Evolutionary conservation across 495 filamentous ascomycete genomes (phyloP).

Genomic region (Tuber melanosporum): DNA sequence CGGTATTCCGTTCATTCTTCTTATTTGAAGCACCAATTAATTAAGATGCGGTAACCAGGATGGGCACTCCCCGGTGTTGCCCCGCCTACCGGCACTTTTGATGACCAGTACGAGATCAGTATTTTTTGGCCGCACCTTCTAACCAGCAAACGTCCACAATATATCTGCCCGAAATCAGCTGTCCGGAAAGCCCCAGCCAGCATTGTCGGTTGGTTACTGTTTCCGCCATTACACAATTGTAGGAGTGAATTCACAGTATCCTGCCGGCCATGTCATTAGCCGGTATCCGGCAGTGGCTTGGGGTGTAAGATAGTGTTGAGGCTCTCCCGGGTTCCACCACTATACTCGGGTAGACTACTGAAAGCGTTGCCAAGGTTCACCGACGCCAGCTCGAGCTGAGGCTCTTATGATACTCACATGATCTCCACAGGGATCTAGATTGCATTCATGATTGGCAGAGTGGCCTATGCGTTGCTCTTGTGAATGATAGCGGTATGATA

Average conservation of each 20-base stretch:
- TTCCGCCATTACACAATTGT: not conserved
- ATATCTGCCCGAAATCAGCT: not conserved
- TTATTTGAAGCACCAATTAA: not conserved
- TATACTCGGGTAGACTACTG: no score
- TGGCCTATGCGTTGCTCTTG: not conserved
- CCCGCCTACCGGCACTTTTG: no score
- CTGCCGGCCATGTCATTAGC: not conserved
- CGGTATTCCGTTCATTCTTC: not conserved
- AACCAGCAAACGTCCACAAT: not conserved
- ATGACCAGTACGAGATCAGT: not conserved
- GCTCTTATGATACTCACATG: not conserved
- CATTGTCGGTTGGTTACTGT: not conserved
- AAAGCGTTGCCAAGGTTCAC: not conserved
- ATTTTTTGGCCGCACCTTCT: not conserved
- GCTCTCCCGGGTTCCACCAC: not conserved
- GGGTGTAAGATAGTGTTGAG: not conserved
- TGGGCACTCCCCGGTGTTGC: not conserved
- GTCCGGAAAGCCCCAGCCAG: not conserved
- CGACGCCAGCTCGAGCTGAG: not conserved
- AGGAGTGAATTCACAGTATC: not conserved
- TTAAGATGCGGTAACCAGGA: no score
- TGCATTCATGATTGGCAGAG: not conserved
- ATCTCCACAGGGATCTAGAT: conserved; percentile 3
- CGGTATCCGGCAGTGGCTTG: no score
- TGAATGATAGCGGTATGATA: not conserved